Conservation (phyloP, 257 asterid genomes). For the Lycium barbarum region DNA sequence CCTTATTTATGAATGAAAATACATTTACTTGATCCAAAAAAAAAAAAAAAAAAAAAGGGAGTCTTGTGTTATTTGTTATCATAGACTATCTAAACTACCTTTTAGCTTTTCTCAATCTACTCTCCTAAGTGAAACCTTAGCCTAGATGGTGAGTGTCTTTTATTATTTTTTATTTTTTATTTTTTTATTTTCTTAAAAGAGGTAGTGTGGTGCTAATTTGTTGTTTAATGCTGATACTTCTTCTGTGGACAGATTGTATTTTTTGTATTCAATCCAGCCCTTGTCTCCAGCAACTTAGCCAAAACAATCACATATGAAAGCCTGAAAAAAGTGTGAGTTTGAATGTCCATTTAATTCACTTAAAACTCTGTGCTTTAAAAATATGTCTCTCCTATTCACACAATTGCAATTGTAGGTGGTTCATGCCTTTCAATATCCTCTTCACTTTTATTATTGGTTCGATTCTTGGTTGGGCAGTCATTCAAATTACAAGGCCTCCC, state of each 20-base stretch:
- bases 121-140: conserved; percentile 12
- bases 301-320: conserved; percentile 75
- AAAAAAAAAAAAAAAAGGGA: neutral
- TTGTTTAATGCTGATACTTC: conserved; percentile 16
- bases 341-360: conserved; percentile 20
- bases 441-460: conserved; percentile 83
- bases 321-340: conserved; percentile 73
- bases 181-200: neutral
- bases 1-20: no score
- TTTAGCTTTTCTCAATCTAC: neutral
- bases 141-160: neutral
- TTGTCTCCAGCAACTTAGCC: conserved; percentile 84
- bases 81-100: conserved; percentile 3
- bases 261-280: conserved; percentile 79
- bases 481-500: conserved; percentile 72
- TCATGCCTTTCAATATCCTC: conserved; percentile 87
- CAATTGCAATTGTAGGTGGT: conserved; percentile 70
- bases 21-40: no score
- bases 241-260: conserved; percentile 61
- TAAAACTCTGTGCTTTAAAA: neutral
- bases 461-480: conserved; percentile 75
- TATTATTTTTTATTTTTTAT: neutral
- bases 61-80: neutral
- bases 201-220: neutral
- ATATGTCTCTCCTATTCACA: neutral